Base-by-base conservation (phyloP, 2,329 filamentous ascomycete species). In the Hysterium pulicare region DNA sequence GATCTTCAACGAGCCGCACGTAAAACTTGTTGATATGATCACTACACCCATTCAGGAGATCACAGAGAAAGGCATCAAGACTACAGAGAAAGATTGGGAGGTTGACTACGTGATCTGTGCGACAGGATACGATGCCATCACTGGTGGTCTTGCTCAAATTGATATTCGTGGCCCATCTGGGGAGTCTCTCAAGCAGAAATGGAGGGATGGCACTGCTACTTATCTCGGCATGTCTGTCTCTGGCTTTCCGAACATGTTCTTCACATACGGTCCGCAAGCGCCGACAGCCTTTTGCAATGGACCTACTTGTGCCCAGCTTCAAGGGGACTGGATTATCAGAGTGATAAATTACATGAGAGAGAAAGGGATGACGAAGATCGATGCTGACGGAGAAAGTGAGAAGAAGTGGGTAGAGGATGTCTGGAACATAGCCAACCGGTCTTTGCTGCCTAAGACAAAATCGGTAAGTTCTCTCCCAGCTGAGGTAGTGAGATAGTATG, bases 101-200 rank as follows among this genome's bases (percentile, higher is more conserved):
- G 61, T 71, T 38, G 69, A 72, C 33, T 56, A 68, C 2, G 58
- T 71, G 16, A 64, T 67, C 39, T 61, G 69, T 17, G 69, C 69
- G 7, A 72, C 69, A 4, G 70, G 69, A 23, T 71, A 71, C 49
- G 64, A 72, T 41, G 51, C 53, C 16, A 55, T 67, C 19, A 67
- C 63, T 2, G 51, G 54, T 19, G 55, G 48, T 7, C 57, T 66
- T 24, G 53, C 50, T 20, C 60, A 15, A 11, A 50, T 53, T 37
- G 48, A 40, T 13, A 26, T 53, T 20, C 42, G 42, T 26, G 56
- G 56, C 17, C 42, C 45, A 13, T 39, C 55, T 15, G 56, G 57
- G 15, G 42, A 45, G 19, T 43, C 49, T 10, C 32, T 61, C 3
- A 34, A 30, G 32, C 53, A 65, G 24, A 49, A 58, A 40, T 67